Base-by-base conservation (phyloP, 352 stramenopile genomes). In the Globisporangium echinulatum region DNA sequence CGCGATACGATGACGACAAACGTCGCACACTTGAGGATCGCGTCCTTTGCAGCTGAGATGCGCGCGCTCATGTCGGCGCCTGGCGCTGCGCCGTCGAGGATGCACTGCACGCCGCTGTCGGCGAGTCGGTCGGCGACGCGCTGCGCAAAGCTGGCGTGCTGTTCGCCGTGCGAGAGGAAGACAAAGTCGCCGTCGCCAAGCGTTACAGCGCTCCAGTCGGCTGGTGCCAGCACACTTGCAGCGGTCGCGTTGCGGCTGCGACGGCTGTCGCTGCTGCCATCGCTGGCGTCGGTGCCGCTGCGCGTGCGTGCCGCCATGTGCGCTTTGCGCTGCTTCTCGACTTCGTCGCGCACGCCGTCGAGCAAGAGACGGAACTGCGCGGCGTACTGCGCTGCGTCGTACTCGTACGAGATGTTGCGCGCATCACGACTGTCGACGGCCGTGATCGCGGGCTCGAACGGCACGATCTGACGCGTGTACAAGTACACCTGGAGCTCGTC, bases 401-500 rank as follows among this genome's bases (percentile, higher is more conserved):
- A 89, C 56, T 72, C 74, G 63, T 88, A 90, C 49, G 58, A 81
- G 60, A 89, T 75, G 19, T 79, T 77, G 38, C 74, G 71, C 51
- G 74, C 66, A 67, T 84, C 81, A n/a, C 55, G 17, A 50, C 77
- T 73, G 63, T 87, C 65, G 44, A 91, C 62, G 33, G 61, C 64
- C n/a, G 69, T 75, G 66, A 93, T 90, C 11, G 80, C 67, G 10
- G 72, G 68, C 67, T 91, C 80, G 52, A 93, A 93, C 42, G 83
- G 82, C 38, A 93, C 75, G 66, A 93, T 91, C 61, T 91, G 81
- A 4, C 84, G 79, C 39, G 84, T 90, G 69, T 90, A 90, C 33
- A 93, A 72, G 67, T 93, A 93, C 62, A 90, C 81, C 55, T 93
- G 81, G 65, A 93, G 75, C 54, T 93, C 81, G 10, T 91, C 80